Evolutionary conservation across 768 basidiomycete species (phyloP).

Genomic region (Tubosaeta sp.): DNA sequence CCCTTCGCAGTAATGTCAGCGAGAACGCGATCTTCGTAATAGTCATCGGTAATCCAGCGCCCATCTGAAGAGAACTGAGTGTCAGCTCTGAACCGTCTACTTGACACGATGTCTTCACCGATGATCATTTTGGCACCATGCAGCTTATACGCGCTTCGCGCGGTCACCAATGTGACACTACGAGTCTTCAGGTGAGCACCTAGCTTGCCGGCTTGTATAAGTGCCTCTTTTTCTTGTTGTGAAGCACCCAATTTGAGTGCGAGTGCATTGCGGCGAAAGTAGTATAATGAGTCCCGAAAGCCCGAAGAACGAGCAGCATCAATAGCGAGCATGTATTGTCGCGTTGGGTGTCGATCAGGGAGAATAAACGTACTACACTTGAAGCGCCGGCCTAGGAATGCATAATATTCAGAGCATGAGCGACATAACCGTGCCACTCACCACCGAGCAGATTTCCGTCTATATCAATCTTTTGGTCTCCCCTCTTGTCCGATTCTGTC

Average conservation of each 20-base stretch:
- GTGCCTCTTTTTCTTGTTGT: conserved; percentile 86
- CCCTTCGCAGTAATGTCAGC: conserved; percentile 79
- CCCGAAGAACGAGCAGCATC: conserved; percentile 96
- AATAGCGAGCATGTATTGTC: conserved; percentile 93
- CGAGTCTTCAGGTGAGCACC: conserved; percentile 85
- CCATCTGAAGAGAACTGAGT: conserved; percentile 56
- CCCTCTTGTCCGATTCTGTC: conserved; percentile 78
- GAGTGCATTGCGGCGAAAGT: conserved; percentile 87
- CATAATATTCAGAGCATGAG: background rate
- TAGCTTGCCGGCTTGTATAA: conserved; percentile 85
- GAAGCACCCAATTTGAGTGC: conserved; percentile 90
- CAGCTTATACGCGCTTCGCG: conserved; percentile 89
- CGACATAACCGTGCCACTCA: conserved; percentile 33
- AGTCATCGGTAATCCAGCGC: conserved; percentile 91
- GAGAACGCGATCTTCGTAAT: conserved; percentile 83
- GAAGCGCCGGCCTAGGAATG: conserved; percentile 68
- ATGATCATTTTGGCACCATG: conserved; percentile 90
- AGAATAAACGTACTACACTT: conserved; percentile 88
- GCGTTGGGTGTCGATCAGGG: conserved; percentile 77
- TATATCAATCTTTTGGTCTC: conserved; percentile 87
- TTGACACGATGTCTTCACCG: conserved; percentile 42
- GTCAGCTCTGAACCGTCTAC: background rate
- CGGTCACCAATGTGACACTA: conserved; percentile 90
- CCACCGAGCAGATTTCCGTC: conserved; percentile 83
- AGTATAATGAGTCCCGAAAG: conserved; percentile 96